These are phyloP conservation scores for Phytophthora agathidicida DNA, from an alignment of 352 stramenopile genomes.

Conservation along the genomic window DNA sequence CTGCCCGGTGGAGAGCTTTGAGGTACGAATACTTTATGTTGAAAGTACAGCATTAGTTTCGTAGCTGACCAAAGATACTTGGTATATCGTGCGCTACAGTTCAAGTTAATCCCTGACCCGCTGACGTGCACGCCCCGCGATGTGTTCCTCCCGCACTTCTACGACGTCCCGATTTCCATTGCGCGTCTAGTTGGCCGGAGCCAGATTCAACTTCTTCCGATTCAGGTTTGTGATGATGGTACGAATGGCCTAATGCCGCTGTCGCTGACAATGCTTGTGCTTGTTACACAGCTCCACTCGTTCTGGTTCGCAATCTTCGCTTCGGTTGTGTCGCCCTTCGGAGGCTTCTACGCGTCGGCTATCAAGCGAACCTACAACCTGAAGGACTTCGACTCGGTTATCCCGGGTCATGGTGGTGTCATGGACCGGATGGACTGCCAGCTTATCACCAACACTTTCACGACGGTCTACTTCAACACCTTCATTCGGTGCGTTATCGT, in stretches of 20 bases:
- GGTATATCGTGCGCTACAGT: constrained; percentile 24
- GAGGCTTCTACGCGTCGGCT: constrained; percentile 98
- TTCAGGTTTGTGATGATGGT: constrained; percentile 55
- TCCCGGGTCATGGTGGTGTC: constrained; percentile 97
- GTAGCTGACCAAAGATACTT: no score
- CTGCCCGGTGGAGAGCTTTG: constrained; percentile 89
- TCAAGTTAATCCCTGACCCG: constrained; percentile 70
- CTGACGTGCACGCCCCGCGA: constrained; percentile 65
- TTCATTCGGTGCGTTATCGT: constrained; percentile 90
- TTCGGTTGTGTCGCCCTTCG: constrained; percentile 98
- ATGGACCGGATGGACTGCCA: constrained; percentile 99
- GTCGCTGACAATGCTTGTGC: neutral
- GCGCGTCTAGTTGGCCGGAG: constrained; percentile 77
- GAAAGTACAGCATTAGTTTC: no score
- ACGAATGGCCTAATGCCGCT: neutral
- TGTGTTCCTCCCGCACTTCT: constrained; percentile 66
- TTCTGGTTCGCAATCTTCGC: constrained; percentile 97
- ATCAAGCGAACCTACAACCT: constrained; percentile 99
- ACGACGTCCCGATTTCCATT: constrained; percentile 77
- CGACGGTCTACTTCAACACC: constrained; percentile 97
- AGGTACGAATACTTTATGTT: constrained; percentile 29
- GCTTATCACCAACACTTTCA: constrained; percentile 95
- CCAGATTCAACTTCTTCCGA: constrained; percentile 86
- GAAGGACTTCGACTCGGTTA: constrained; percentile 99
- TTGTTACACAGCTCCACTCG: constrained; percentile 90